Evolutionary conservation across 495 filamentous ascomycete species (phyloP).

Genomic region (Cladorrhinum samala): DNA sequence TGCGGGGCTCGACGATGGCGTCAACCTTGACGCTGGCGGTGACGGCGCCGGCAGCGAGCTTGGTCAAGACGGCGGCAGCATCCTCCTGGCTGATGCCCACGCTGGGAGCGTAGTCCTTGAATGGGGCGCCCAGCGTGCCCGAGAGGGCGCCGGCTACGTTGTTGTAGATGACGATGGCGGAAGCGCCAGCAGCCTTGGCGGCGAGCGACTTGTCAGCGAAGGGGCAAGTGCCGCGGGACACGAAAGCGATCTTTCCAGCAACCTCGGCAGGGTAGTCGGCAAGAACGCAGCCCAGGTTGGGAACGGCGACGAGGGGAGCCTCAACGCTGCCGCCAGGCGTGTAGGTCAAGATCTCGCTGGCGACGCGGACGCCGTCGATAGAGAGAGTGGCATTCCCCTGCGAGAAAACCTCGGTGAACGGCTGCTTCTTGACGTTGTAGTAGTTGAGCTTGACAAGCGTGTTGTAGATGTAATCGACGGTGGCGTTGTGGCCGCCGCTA

Average conservation of each 20-base stretch:
- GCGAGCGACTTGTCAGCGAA: slow-evolving; percentile 56
- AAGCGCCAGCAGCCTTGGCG: slow-evolving; percentile 55
- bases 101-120: slow-evolving; percentile 45
- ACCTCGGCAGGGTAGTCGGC: slow-evolving; percentile 52
- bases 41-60: slow-evolving; percentile 31
- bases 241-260: slow-evolving; percentile 53
- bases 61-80: slow-evolving; percentile 41
- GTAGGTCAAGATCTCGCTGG: slow-evolving; percentile 32
- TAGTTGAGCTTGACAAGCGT: slow-evolving; percentile 44
- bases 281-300: slow-evolving; percentile 50
- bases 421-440: slow-evolving; percentile 56
- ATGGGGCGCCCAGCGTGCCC: slow-evolving; percentile 50
- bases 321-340: slow-evolving; percentile 40
- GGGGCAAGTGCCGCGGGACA: slow-evolving; percentile 55
- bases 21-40: slow-evolving; percentile 22
- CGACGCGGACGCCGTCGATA: slow-evolving; percentile 25
- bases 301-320: slow-evolving; percentile 39
- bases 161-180: slow-evolving; percentile 59
- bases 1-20: slow-evolving; percentile 40
- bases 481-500: slow-evolving; percentile 54
- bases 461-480: slow-evolving; percentile 55
- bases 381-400: slow-evolving; percentile 30
- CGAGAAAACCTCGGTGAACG: slow-evolving; percentile 40
- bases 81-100: slow-evolving; percentile 49
- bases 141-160: slow-evolving; percentile 48